Evolutionary conservation across 257 asterid species (phyloP).

Genomic region (Paraleonurus japonicus): DNA sequence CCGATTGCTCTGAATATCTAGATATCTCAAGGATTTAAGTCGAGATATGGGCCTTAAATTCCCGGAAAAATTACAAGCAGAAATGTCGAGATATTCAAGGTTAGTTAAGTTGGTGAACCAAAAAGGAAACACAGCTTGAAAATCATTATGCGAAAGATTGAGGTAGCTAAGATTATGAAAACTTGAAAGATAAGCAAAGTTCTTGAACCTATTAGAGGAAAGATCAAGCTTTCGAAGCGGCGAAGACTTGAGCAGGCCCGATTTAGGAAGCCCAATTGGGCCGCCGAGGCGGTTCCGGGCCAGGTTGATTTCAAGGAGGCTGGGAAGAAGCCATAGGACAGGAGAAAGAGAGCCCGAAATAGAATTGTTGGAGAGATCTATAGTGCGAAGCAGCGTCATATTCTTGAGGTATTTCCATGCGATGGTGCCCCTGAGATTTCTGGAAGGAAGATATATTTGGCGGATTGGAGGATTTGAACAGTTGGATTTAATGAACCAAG

Average conservation of each 20-base stretch:
- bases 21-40: constrained; percentile 38
- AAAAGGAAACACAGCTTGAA: constrained; percentile 37
- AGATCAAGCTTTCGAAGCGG: constrained; percentile 52
- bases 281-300: constrained; percentile 79
- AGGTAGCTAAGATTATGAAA: constrained; percentile 46
- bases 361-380: constrained; percentile 78
- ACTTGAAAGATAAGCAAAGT: constrained; percentile 40
- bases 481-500: constrained; percentile 50
- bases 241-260: constrained; percentile 14
- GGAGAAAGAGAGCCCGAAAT: constrained; percentile 63
- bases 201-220: constrained; percentile 73
- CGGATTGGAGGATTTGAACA: constrained; percentile 47
- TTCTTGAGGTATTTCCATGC: constrained; percentile 70
- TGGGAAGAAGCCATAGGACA: constrained; percentile 57
- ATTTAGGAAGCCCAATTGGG: constrained; percentile 33
- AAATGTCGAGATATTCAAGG: constrained; percentile 56
- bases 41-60: constrained; percentile 44
- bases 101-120: constrained; percentile 60
- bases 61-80: constrained; percentile 64
- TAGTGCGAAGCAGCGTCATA: constrained; percentile 51
- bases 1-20: constrained; percentile 59
- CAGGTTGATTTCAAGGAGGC: constrained; percentile 50
- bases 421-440: constrained; percentile 63
- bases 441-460: constrained; percentile 47
- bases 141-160: constrained; percentile 59